Conservation (phyloP, 2,329 filamentous ascomycete genomes). For the Arthroderma sp. region DNA sequence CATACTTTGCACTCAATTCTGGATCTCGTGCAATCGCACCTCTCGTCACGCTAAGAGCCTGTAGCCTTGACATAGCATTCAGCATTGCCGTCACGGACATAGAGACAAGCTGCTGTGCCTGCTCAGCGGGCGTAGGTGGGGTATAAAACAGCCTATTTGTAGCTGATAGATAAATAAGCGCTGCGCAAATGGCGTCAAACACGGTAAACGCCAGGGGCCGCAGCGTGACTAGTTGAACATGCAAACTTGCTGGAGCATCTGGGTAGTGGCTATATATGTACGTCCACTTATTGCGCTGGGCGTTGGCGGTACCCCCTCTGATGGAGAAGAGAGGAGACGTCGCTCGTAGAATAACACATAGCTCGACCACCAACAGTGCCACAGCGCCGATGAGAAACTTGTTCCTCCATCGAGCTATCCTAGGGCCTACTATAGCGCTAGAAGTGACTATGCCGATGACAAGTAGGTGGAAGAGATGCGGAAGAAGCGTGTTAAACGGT, state of each 20-base stretch:
- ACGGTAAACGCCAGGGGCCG: conserved; percentile 53
- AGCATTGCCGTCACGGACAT: conserved; percentile 41
- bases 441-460: conserved; percentile 64
- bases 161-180: conserved; percentile 59
- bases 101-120: conserved; percentile 29
- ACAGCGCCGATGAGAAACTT: conserved; percentile 54
- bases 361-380: conserved; percentile 49
- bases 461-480: conserved; percentile 69
- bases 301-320: too few species aligned
- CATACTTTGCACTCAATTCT: conserved; percentile 51
- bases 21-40: conserved; percentile 70
- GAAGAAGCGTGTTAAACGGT: conserved; percentile 53
- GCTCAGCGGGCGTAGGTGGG: conserved; percentile 44
- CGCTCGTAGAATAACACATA: conserved; percentile 48
- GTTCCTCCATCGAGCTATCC: conserved; percentile 57
- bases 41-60: conserved; percentile 60
- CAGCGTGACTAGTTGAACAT: conserved; percentile 40
- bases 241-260: conserved; percentile 21
- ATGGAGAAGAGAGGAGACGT: conserved; percentile 22
- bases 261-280: conserved; percentile 52
- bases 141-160: conserved; percentile 67
- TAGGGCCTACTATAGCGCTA: conserved; percentile 48
- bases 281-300: not conserved
- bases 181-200: conserved; percentile 53
- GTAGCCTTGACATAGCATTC: conserved; percentile 52